Evolutionary conservation across 2,329 filamentous ascomycete species (phyloP), one percentile per base, ranked within the genome.

Genomic region (Arthrobotrys pseudoclavata): DNA sequence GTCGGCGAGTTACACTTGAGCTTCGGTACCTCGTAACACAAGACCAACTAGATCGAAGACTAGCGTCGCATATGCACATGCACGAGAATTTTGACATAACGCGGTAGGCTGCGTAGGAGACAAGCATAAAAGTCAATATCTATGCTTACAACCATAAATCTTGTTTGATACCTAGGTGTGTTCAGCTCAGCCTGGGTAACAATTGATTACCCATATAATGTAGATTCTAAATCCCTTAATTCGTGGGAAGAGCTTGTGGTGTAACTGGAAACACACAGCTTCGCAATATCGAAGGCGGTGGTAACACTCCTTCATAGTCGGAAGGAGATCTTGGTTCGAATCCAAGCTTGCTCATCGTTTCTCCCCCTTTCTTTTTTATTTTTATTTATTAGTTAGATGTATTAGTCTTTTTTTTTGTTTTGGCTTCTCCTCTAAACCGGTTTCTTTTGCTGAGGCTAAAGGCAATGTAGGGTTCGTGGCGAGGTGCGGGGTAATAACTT

Each of bases 271-370:
- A 77, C 74, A 77, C 67, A 71, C 74, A 31, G 67, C 72, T 77
- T 77, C 74, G 34, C 67, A 55, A 53, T 20, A 53, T 62, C 24
- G 40, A 67, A 68, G 53, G 50, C 12, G 7, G 74, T 77, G 74
- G 67, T 29, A 71, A 77, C 74, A 77, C 61, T 68, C 61, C 67
- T 77, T 77, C 74, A 76, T 71, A 77, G 74, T 77, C 34, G 74
- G 67, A 71, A 77, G 67, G 74, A 71, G 61, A 48, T 77, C 74
- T 77, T 71, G 74, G 74, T 77, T 77, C 74, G 74, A 77, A 71
- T 77, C 74, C 74, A 71, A 77, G 74, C 74, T 24, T 77, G 74
- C 64, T 77, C 74, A 77, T 72, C 15, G 24, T 29, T 22, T 68
- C 29, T 29, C 3, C 50, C 45, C 24, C 34, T 10, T 26, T 34